Base-by-base conservation (phyloP, 306 rosid species). In the Herpetospermum pedunculosum region DNA sequence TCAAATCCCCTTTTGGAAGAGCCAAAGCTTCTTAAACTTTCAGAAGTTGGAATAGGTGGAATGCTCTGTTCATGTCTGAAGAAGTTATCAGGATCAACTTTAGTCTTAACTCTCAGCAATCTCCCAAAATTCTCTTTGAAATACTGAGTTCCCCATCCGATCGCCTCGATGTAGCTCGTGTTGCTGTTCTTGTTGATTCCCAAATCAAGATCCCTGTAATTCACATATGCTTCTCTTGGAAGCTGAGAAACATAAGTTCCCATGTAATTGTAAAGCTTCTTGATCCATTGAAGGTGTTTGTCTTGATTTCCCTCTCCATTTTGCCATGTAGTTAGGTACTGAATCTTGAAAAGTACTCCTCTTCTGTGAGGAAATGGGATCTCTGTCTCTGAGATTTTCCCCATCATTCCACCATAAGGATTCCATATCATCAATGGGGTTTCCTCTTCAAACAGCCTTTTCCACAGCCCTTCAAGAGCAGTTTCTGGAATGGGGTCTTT, bases 31-130 rank as follows among this genome's bases (percentile, higher is more conserved):
- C 34, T 34, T 21, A 55, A 18, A 55, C 53, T 75, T 53, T 30
- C 38, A 73, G 81, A 84, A 55, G 69, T 49, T 9, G 80, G 87
- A 44, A 90, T 85, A 28, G 93, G 84, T 40, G 98, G 98, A 30
- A 93, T 93, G 76, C 97, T 93, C 65, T 93, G 98, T 62, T 93
- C 98, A 73, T 93, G 89, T 54, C 96, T 82, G 77, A 93, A 93
- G 80, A 93, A 88, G 68, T 93, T 89, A 23, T 84, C 88, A 5
- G 98, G 97, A 83, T 93, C 97, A 25, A 87, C 85, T 73, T 50
- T 83, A 25, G 90, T 86, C 82, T 93, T 93, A 8, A 90, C 77
- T 48, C 72, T 80, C 69, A 87, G 85, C 84, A 90, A 79, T 77
- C 85, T 87, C 49, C 80, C 47, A 72, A 90, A 93, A 57, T 93